Evolutionary conservation across 148 eudicot species (phyloP).

Genomic region (Hydrangea macrophylla): DNA sequence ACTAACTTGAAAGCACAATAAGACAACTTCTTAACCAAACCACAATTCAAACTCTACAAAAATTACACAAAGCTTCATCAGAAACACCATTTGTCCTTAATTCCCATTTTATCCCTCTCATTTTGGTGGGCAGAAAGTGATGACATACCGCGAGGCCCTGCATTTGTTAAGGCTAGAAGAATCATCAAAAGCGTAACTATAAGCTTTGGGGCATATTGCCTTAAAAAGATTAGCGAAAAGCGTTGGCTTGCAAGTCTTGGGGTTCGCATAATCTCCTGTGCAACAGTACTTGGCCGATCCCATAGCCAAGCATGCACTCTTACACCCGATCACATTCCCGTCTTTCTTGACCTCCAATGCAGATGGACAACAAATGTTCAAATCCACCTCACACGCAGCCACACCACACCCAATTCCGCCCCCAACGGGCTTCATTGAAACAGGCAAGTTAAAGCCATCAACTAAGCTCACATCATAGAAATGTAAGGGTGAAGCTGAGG

Average conservation of each 20-base stretch:
- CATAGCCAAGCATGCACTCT: slow-evolving; percentile 88
- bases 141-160: slow-evolving; percentile 67
- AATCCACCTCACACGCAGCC: slow-evolving; percentile 63
- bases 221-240: slow-evolving; percentile 66
- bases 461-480: slow-evolving; percentile 90
- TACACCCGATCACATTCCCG: slow-evolving; percentile 68
- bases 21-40: not conserved
- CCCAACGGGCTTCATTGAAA: slow-evolving; percentile 70
- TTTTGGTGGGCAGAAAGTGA: slow-evolving; percentile 83
- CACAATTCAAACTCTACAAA: not conserved
- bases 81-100: too few relatives aligned
- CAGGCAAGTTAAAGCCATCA: slow-evolving; percentile 89
- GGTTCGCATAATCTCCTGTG: slow-evolving; percentile 59
- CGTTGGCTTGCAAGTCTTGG: slow-evolving; percentile 73
- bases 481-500: slow-evolving; percentile 69
- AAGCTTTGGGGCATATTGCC: slow-evolving; percentile 83
- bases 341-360: slow-evolving; percentile 60
- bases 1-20: not conserved
- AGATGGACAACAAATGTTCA: slow-evolving; percentile 75
- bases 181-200: slow-evolving; percentile 86
- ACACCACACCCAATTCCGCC: slow-evolving; percentile 80
- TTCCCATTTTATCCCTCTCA: slow-evolving; percentile 9
- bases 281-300: slow-evolving; percentile 69
- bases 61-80: too few relatives aligned
- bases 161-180: slow-evolving; percentile 76